Base-by-base conservation (phyloP, 2,329 filamentous ascomycete genomes). In the Alternaria panax region DNA sequence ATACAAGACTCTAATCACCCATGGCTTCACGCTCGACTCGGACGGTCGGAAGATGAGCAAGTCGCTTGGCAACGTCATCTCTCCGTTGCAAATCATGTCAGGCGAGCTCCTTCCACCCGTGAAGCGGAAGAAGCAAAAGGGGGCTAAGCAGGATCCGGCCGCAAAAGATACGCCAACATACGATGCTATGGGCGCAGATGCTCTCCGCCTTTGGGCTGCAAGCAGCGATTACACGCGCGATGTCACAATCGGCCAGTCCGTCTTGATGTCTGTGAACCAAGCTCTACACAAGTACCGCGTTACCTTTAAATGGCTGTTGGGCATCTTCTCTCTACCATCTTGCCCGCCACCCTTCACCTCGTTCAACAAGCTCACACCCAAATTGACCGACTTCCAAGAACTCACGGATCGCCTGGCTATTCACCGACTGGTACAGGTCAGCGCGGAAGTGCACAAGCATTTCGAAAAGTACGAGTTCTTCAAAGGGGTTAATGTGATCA, bases 11-110 rank as follows among this genome's bases (percentile, higher is more conserved):
- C 83, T 99, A n/a, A 89, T 97, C 61, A 99, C 95, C 0, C 95
- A 99, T 74, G 95, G 95, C 1, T 99, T 99, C 75, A 93, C 92
- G 0, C 86, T 99, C 2, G 95, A 99, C 70, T 85, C 90, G 50
- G 82, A 91, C 34, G 93, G 93, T n/a, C 92, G 92, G 75, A 99
- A 99, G 78, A 99, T 99, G 95, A 97, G 93, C 75, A 99, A 99
- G 78, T 97, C 93, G 0, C 81, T 97, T 1, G 95, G 95, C 16
- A 99, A 99, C 72, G 89, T 91, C 27, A 88, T 98, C 56, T 85
- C 87, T 0, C 93, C 94, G 0, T 82, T 86, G 7, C 84, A 97
- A 63, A 93, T 99, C 66, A 95, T 97, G 83, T 87, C 92, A 52
- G 94, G 94, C 7, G 88, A 88, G 4, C 82, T 97, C 11, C 80